A percentile compares a stretch with the other conserved stretches of the same genome.
Conservation (phyloP, 2,329 filamentous ascomycete genomes). For the Tolypocladium album region DNA sequence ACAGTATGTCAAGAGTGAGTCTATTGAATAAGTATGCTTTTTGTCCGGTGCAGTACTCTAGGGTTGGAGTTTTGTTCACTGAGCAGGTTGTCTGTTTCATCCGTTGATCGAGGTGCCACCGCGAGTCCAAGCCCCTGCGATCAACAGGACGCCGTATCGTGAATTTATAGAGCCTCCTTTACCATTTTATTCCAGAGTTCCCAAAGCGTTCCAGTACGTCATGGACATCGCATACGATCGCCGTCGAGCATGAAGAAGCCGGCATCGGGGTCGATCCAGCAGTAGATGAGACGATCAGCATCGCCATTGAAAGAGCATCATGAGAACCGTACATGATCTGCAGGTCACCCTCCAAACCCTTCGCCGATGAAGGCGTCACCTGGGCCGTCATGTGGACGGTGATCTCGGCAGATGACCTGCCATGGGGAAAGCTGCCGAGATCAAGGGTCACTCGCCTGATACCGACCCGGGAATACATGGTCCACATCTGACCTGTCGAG, state of each 20-base stretch:
- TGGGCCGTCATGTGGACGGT: not conserved
- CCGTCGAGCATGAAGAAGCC: conserved; percentile 90
- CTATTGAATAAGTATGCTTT: too few species aligned
- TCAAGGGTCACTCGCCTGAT: not conserved
- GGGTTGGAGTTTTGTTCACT: too few species aligned
- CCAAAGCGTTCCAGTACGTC: not conserved
- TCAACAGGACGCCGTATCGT: not conserved
- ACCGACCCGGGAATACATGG: not conserved
- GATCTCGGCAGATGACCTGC: not conserved
- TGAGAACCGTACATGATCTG: not conserved
- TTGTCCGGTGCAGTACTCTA: too few species aligned
- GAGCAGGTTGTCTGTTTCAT: not conserved
- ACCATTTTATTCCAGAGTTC: too few species aligned
- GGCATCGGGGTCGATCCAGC: conserved; percentile 73
- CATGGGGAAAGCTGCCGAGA: not conserved
- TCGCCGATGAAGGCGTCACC: not conserved
- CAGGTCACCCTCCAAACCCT: not conserved
- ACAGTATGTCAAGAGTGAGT: too few species aligned
- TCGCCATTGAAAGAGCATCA: conserved; percentile 90
- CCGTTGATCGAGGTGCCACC: not conserved
- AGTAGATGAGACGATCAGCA: conserved; percentile 91
- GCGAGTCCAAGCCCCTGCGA: not conserved
- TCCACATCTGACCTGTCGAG: not conserved
- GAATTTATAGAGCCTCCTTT: not conserved
- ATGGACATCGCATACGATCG: conserved; percentile 57